Evolutionary conservation across 78 protist genomes (phyloP).

Genomic region (Dictyostelium brefeldianum): DNA sequence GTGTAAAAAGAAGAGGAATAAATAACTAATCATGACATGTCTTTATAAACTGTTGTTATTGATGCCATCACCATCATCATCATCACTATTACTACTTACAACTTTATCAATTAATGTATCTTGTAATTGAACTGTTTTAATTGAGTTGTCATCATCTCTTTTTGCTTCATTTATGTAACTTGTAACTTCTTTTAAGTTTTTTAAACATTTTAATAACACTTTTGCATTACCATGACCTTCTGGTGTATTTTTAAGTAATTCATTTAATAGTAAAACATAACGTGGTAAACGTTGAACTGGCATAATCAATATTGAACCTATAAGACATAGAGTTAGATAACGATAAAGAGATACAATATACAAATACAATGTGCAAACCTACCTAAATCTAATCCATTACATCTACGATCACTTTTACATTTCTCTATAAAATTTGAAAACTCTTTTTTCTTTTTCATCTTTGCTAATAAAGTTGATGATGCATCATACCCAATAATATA

Average conservation of each 20-base stretch:
- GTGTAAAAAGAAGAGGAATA: not conserved
- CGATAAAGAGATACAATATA: too few relatives aligned
- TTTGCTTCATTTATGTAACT: slow-evolving; percentile 67
- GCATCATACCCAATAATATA: slow-evolving; percentile 67
- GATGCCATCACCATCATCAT: not conserved
- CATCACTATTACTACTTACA: slow-evolving; percentile 15
- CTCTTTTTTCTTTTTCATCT: slow-evolving; percentile 47
- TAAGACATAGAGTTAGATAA: too few relatives aligned
- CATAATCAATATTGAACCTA: slow-evolving; percentile 54
- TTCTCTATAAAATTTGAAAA: slow-evolving; percentile 24
- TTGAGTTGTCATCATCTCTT: slow-evolving; percentile 65
- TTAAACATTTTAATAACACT: slow-evolving; percentile 27
- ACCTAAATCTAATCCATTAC: slow-evolving; percentile 54
- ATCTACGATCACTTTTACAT: slow-evolving; percentile 21
- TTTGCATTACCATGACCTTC: not conserved
- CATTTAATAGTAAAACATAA: slow-evolving; percentile 24
- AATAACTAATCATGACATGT: not conserved
- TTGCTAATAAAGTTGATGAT: slow-evolving; percentile 5
- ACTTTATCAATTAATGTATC: slow-evolving; percentile 69
- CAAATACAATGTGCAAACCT: too few relatives aligned
- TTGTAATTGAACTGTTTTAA: slow-evolving; percentile 18
- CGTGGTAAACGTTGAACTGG: slow-evolving; percentile 78
- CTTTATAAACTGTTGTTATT: not conserved
- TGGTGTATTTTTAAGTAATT: slow-evolving; percentile 54
- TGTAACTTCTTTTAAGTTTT: slow-evolving; percentile 33